Conservation (phyloP, 1,284 basidiomycete species). For the Sanghuangporus weigelae region DNA sequence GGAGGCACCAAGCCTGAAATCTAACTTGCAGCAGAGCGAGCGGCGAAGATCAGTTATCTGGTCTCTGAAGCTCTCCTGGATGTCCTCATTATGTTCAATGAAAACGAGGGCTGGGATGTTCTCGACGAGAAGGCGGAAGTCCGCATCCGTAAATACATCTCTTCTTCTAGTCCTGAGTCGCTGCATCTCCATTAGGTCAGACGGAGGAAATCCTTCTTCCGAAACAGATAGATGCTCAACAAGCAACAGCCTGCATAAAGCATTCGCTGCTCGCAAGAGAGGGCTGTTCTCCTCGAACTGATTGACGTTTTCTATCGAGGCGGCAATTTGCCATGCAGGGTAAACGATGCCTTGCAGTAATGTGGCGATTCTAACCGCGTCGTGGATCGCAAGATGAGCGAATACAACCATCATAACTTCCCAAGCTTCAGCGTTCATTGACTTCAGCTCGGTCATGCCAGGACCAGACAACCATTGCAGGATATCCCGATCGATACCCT, state of each 20-base stretch:
- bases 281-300: constrained; percentile 39
- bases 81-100: constrained; percentile 54
- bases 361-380: constrained; percentile 64
- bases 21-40: constrained; percentile 50
- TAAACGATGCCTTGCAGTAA: constrained; percentile 68
- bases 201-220: constrained; percentile 36
- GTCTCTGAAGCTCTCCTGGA: constrained; percentile 44
- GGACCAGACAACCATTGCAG: constrained; percentile 62
- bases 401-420: constrained; percentile 56
- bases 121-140: constrained; percentile 56
- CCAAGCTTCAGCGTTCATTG: constrained; percentile 58
- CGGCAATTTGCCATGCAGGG: constrained; percentile 60
- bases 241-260: constrained; percentile 56
- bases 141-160: constrained; percentile 56
- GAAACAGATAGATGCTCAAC: constrained; percentile 28
- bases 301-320: constrained; percentile 32
- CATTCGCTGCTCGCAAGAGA: constrained; percentile 56
- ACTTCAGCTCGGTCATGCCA: constrained; percentile 55
- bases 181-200: constrained; percentile 58
- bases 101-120: constrained; percentile 63
- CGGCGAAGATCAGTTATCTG: constrained; percentile 48
- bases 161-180: constrained; percentile 60
- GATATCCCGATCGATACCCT: constrained; percentile 62
- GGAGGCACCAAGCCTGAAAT: constrained; percentile 68
- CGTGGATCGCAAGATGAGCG: constrained; percentile 58